phyloP scores from a whole-genome alignment of 169 alveolate genomes.

The Amoebophrya sp. region DNA sequence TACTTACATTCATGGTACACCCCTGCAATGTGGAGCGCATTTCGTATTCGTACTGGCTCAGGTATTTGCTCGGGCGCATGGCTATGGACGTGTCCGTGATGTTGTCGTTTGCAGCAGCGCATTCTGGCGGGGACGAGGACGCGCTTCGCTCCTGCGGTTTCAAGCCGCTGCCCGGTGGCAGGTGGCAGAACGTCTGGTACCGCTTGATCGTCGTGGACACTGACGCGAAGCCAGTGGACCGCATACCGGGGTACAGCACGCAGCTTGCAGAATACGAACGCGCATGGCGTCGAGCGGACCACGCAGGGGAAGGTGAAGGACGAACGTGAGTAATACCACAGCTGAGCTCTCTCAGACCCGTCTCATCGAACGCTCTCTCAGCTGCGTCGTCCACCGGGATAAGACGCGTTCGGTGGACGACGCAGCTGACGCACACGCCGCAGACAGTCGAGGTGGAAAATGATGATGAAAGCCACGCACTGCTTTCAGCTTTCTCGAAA shows the following conservation, averaged over 20 bases:
- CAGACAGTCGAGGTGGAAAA: too few species aligned
- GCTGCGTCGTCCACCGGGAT: too few species aligned
- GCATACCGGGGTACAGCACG: neutral
- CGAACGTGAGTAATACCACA: too few species aligned
- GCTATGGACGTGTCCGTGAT: neutral
- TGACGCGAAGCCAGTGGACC: neutral
- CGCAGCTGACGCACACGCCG: too few species aligned
- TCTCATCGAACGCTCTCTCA: too few species aligned
- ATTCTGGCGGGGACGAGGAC: neutral
- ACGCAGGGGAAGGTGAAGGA: too few species aligned
- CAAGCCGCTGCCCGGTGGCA: neutral
- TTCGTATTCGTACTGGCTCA: neutral
- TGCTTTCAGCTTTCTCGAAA: too few species aligned
- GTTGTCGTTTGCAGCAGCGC: neutral
- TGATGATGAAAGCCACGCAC: too few species aligned
- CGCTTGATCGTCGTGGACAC: neutral
- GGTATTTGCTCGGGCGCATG: neutral
- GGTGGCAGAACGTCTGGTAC: neutral
- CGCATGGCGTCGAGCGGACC: too few species aligned
- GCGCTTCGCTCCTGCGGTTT: neutral
- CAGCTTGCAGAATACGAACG: neutral
- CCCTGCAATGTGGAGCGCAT: neutral
- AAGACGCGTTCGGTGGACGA: too few species aligned
- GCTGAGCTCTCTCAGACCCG: too few species aligned
- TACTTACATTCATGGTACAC: neutral